phyloP scores from a whole-genome alignment of 306 rosid species.

The Senna tora region DNA sequence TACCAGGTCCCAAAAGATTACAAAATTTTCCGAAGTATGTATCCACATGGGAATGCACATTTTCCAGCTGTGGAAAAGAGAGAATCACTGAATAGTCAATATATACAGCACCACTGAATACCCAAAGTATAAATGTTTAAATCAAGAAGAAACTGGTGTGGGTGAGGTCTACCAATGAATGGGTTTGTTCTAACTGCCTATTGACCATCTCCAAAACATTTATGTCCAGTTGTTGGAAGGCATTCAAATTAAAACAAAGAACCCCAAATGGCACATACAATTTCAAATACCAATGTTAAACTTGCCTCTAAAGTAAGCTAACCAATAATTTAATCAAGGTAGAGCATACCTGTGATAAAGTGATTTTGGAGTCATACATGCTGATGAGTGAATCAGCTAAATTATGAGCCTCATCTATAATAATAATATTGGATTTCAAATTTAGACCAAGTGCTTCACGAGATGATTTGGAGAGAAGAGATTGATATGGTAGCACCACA shows the following conservation, averaged over 20 bases:
- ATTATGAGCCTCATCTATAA: conserved; percentile 95
- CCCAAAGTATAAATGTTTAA: conserved; percentile 28
- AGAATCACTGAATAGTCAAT: conserved; percentile 31
- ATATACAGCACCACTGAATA: conserved; percentile 13
- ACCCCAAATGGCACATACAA: conserved; percentile 23
- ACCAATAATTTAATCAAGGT: conserved; percentile 29
- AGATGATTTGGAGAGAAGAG: conserved; percentile 91
- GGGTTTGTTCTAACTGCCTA: not conserved
- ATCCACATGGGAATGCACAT: conserved; percentile 69
- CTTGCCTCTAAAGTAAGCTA: conserved; percentile 12
- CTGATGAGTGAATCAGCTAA: conserved; percentile 92
- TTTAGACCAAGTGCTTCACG: conserved; percentile 92
- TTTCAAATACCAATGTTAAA: conserved; percentile 31
- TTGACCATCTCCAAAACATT: conserved; percentile 15
- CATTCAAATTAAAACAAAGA: conserved; percentile 16
- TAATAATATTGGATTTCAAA: conserved; percentile 74
- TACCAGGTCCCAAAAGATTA: conserved; percentile 82
- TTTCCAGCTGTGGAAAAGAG: conserved; percentile 67
- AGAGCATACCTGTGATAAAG: conserved; percentile 66
- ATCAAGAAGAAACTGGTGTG: conserved; percentile 7
- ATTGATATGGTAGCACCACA: conserved; percentile 93
- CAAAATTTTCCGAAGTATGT: conserved; percentile 78
- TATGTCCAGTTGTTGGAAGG: conserved; percentile 13
- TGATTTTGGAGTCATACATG: conserved; percentile 81
- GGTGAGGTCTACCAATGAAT: conserved; percentile 21